Evolutionary conservation across 441 rosid species (phyloP), one percentile per base, ranked within the genome.

Genomic region (Flueggea neowawraea): DNA sequence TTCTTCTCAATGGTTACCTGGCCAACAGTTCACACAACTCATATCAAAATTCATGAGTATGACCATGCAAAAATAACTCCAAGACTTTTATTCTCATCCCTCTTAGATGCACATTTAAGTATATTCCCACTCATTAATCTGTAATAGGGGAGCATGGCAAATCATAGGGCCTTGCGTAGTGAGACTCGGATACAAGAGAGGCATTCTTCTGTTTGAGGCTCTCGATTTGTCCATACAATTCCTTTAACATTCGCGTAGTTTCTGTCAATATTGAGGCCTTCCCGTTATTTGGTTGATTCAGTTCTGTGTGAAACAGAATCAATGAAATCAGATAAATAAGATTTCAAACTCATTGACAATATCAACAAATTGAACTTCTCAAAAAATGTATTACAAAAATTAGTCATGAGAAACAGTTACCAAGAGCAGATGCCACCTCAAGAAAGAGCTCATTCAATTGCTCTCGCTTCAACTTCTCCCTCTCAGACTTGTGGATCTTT

Each of bases 401-500:
- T 22, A 22, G 2, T 2, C 28, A 22, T 22, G 28, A 22, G 1
- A 22, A 22, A 22, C 28, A 43, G 45, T 71, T 87, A 94, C 99
- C 97, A 28, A 91, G 84, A 32, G 89, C 82, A 67, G 55, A 69
- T 13, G 89, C 99, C 65, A 94, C 84, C 49, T 91, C 89, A 67
- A 82, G 62, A 74, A 94, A 94, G 50, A 89, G 94, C 43, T 89
- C 96, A 69, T 91, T 94, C 82, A 94, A 76, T 66, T 86, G 94
- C 79, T 91, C 99, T 6, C 99, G 99, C 77, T 94, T 94, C 74
- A 83, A 82, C 78, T 84, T 91, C 87, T 94, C 99, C 67, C 94
- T 78, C 81, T 83, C 95, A 16, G 99, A 85, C 73, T 94, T 94
- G 83, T 89, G 85, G 31, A 79, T 63, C 79, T 91, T 85, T 79